A percentile compares a stretch with the other conserved stretches of the same genome.
phyloP scores from a whole-genome alignment of 768 basidiomycete genomes.

The Lyophyllum semitale region DNA sequence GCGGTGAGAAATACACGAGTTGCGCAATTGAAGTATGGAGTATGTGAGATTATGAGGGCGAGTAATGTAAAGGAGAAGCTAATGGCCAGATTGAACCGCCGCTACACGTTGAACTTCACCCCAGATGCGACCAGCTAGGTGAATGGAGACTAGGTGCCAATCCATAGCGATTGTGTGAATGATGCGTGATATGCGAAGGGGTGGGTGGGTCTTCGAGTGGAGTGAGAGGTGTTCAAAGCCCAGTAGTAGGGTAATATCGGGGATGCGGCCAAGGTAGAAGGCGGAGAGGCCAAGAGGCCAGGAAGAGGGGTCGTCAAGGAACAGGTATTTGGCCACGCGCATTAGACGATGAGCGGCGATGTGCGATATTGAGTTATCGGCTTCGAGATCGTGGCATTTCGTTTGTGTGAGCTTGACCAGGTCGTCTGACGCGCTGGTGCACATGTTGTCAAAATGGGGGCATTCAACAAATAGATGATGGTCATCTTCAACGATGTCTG shows the following conservation, averaged over 20 bases:
- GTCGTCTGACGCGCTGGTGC: background rate
- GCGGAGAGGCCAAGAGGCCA: slow-evolving; percentile 4
- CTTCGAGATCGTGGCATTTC: background rate
- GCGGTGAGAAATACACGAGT: too few species aligned
- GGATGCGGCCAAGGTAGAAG: slow-evolving; percentile 3
- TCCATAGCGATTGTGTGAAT: background rate
- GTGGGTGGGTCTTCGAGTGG: background rate
- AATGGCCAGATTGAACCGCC: too few species aligned
- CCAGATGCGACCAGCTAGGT: slow-evolving; percentile 5
- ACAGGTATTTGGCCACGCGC: slow-evolving; percentile 7
- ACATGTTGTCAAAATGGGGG: background rate
- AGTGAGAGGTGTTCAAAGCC: background rate
- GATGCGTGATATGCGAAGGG: background rate
- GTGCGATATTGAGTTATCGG: background rate
- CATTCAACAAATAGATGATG: slow-evolving; percentile 9
- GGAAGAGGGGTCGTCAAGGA: background rate
- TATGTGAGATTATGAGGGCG: too few species aligned
- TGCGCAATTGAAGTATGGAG: too few species aligned
- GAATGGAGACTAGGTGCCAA: slow-evolving; percentile 1
- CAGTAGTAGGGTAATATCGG: background rate
- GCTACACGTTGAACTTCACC: background rate
- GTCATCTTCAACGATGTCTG: background rate
- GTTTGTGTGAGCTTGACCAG: background rate
- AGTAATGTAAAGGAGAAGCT: too few species aligned
- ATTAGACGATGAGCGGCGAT: background rate